phyloP scores from a whole-genome alignment of 257 asterid genomes.

The Phtheirospermum japonicum region DNA sequence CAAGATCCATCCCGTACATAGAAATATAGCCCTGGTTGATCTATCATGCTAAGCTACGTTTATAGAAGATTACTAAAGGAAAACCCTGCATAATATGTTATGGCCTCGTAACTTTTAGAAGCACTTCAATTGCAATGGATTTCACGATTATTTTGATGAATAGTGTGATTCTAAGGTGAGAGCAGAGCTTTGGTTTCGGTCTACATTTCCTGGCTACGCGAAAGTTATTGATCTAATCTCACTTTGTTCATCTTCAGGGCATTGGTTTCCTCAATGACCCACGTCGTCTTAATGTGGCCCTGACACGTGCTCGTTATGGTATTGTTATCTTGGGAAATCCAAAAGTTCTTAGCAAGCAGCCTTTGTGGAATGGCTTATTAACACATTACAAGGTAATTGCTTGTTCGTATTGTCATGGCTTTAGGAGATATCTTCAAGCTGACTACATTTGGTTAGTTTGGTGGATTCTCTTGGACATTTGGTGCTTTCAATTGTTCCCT shows the following conservation, averaged over 20 bases:
- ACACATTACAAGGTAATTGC: constrained; percentile 86
- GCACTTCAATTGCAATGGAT: not conserved
- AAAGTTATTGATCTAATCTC: constrained; percentile 19
- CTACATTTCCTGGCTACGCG: not conserved
- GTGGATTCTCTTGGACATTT: constrained; percentile 2
- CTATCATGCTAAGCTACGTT: not conserved
- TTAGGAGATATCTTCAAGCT: constrained; percentile 21
- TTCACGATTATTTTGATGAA: not conserved
- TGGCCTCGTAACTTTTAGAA: not conserved
- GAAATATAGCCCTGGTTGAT: not conserved
- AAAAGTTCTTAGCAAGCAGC: constrained; percentile 94
- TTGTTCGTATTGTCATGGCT: constrained; percentile 17
- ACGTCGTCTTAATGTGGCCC: constrained; percentile 96
- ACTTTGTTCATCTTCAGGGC: constrained; percentile 48
- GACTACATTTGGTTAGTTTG: not conserved
- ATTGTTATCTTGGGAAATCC: constrained; percentile 96
- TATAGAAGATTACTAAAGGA: too few relatives aligned
- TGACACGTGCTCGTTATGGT: constrained; percentile 99
- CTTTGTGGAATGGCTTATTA: constrained; percentile 89
- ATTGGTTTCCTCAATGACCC: constrained; percentile 99
- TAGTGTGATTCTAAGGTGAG: constrained; percentile 7
- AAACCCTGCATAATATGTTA: not conserved
- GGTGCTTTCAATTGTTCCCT: not conserved
- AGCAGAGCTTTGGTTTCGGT: not conserved
- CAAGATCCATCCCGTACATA: not conserved